A percentile compares a stretch with the other conserved stretches of the same genome.
These are phyloP conservation scores for Leptodontidium sp. DNA, from an alignment of 2,329 filamentous ascomycete species.

Conservation along the genomic window DNA sequence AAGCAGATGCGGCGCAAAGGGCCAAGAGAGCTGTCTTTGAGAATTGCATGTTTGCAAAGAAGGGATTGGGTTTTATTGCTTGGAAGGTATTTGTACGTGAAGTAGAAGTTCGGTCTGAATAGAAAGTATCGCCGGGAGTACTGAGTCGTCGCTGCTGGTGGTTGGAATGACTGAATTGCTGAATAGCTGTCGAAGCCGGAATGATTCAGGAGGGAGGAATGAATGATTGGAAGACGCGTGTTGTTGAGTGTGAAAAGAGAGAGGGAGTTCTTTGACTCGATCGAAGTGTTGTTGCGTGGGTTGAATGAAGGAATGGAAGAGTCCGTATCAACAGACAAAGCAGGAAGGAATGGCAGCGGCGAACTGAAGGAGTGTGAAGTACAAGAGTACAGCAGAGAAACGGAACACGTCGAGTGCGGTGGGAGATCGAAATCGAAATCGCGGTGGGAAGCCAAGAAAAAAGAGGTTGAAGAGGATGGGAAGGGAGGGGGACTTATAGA, in stretches of 20 bases:
- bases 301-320: slow-evolving; percentile 37
- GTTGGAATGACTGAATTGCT: slow-evolving; percentile 26
- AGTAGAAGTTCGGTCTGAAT: slow-evolving; percentile 14
- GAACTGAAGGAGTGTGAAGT: slow-evolving; percentile 39
- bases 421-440: slow-evolving; percentile 12
- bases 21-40: slow-evolving; percentile 36
- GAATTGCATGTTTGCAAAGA: slow-evolving; percentile 40
- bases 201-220: slow-evolving; percentile 25
- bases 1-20: slow-evolving; percentile 35
- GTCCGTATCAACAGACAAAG: slow-evolving; percentile 44
- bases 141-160: slow-evolving; percentile 31
- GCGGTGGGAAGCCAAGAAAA: slow-evolving; percentile 18
- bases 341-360: slow-evolving; percentile 36
- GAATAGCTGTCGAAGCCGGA: slow-evolving; percentile 40
- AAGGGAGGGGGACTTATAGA: neutral
- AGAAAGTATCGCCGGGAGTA: slow-evolving; percentile 39
- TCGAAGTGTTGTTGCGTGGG: slow-evolving; percentile 34
- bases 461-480: neutral
- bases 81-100: slow-evolving; percentile 15
- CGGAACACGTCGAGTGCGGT: slow-evolving; percentile 24
- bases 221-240: slow-evolving; percentile 34
- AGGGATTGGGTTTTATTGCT: slow-evolving; percentile 11
- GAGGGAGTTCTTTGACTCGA: slow-evolving; percentile 42
- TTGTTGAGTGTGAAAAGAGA: slow-evolving; percentile 9
- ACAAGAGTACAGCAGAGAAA: slow-evolving; percentile 20